Evolutionary conservation across 805 yeast species (phyloP), one percentile per base, ranked within the genome.

Genomic region (Candida koratica): DNA sequence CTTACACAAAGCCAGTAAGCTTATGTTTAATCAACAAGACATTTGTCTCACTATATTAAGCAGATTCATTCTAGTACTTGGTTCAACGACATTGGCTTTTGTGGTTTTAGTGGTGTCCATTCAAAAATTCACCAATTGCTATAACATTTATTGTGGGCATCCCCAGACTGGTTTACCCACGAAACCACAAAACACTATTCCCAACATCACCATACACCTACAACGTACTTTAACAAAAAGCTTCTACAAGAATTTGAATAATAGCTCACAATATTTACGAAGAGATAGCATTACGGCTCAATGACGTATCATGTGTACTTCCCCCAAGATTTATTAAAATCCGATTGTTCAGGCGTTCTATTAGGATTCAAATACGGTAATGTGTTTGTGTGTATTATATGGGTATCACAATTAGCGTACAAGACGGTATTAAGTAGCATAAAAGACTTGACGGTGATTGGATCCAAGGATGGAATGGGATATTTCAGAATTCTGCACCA

Each of bases 201-300:
- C 17, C 5, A 12, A 17, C 4, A 29, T 18, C 12, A 12, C 32
- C 3, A 19, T 19, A 17, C 13, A 29, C 6, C 32, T 29, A 10
- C 18, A 29, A 19, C 32, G 14, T 10, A 38, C 29, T 10, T 25
- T 38, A 17, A 38, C 16, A 15, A 18, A 15, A 15, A 28, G 32
- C 4, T 50, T 53, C 32, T 53, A 52, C 32, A 38, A 38, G 28
- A 48, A 55, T 37, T 50, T 64, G 34, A 66, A 67, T 49, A 65
- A 60, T 44, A 65, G 71, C 45, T 62, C 69, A 2, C 71, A 63
- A 44, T 64, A 62, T 39, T 46, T 66, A 17, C 44, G 72, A 34
- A 44, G 72, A 35, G 72, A 67, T 44, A 66, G 71, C 37, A 58
- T 64, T 32, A 45, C n/a, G n/a, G n/a, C 61, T 22, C 49, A 26